These are phyloP conservation scores for Boletellus ananiceps DNA, from an alignment of 768 basidiomycete species.

Conservation along the genomic window DNA sequence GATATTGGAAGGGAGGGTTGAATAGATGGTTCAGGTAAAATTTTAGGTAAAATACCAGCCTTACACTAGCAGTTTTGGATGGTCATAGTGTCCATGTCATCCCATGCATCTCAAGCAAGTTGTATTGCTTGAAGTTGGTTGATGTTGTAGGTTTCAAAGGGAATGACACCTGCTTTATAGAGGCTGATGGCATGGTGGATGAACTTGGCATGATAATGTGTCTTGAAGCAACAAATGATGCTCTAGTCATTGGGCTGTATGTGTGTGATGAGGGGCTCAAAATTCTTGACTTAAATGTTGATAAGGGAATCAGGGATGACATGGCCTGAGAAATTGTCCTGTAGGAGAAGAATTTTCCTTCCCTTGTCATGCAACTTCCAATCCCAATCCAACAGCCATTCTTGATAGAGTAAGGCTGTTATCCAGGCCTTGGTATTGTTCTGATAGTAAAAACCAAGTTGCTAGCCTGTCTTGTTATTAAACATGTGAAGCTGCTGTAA, in stretches of 20 bases:
- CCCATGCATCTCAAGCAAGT: not conserved
- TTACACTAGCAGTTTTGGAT: constrained; percentile 3
- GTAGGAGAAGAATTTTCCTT: constrained; percentile 1
- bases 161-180: not conserved
- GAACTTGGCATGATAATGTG: constrained; percentile 27
- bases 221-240: constrained; percentile 29
- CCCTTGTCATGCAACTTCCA: not conserved
- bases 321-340: constrained; percentile 7
- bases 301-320: constrained; percentile 29
- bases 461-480: not conserved
- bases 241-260: constrained; percentile 36
- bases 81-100: constrained; percentile 1
- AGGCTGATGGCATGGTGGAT: not conserved
- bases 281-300: constrained; percentile 15
- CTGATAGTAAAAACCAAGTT: constrained; percentile 5
- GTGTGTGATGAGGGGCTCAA: constrained; percentile 33
- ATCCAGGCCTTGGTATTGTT: constrained; percentile 9
- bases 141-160: not conserved
- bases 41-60: not conserved
- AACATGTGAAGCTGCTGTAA: not conserved
- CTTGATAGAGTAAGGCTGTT: not conserved
- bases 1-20: not conserved
- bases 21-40: too few species aligned
- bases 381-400: constrained; percentile 7
- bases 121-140: constrained; percentile 4